phyloP scores from a whole-genome alignment of 2,329 filamentous ascomycete species.

The Nakataea oryzae region DNA sequence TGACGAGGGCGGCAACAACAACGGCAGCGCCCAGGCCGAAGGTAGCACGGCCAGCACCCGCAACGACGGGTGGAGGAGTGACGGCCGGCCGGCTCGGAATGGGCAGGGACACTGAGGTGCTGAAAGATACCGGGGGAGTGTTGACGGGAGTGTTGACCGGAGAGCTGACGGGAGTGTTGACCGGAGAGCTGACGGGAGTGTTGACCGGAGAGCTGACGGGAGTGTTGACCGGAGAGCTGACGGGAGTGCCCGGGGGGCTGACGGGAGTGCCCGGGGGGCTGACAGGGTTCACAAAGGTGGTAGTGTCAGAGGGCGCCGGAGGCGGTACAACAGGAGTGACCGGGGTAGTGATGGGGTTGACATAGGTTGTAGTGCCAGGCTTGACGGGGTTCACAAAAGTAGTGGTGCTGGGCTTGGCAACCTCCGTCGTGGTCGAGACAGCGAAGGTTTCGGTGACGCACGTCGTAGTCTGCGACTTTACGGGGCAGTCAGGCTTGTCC shows the following conservation, averaged over 20 bases:
- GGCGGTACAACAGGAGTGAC: not conserved
- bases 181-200: no score
- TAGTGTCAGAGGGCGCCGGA: not conserved
- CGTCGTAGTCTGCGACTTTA: not conserved
- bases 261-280: no score
- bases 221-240: no score
- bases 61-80: not conserved
- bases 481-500: not conserved
- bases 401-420: not conserved
- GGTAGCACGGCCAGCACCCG: not conserved
- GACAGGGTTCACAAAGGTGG: not conserved
- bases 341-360: not conserved
- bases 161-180: not conserved
- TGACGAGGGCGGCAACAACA: not conserved
- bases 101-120: not conserved
- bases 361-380: not conserved
- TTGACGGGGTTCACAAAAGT: not conserved
- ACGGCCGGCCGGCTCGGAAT: not conserved
- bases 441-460: constrained; percentile 2
- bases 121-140: not conserved
- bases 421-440: not conserved
- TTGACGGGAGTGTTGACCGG: no score
- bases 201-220: no score
- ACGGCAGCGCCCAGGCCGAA: not conserved
- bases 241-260: no score